A percentile compares a stretch with the other conserved stretches of the same genome.
These are phyloP conservation scores for Stellera chamaejasme DNA, from an alignment of 345 rosid species.

Conservation along the genomic window DNA sequence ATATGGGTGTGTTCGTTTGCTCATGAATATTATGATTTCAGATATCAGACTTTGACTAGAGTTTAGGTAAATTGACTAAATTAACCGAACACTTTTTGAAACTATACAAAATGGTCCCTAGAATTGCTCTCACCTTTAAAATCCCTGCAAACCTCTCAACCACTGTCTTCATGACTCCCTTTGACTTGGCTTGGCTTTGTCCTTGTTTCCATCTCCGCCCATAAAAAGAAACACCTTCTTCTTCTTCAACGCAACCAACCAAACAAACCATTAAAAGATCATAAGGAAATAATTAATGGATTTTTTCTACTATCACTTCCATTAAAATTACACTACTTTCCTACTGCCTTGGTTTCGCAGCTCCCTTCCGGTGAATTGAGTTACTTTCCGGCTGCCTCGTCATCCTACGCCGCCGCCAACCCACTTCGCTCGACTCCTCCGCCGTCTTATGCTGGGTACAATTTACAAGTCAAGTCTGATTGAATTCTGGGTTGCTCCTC, in stretches of 20 bases:
- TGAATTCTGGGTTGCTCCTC: slow-evolving; percentile 4
- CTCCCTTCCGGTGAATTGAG: slow-evolving; percentile 15
- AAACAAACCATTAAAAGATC: slow-evolving; percentile 5
- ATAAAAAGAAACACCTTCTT: slow-evolving; percentile 8
- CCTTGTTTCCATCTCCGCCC: slow-evolving; percentile 24
- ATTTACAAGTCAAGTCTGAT: not conserved
- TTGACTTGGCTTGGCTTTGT: too few species aligned
- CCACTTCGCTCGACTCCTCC: slow-evolving; percentile 4
- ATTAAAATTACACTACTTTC: not conserved
- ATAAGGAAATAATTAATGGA: slow-evolving; percentile 21
- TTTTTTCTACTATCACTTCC: slow-evolving; percentile 13
- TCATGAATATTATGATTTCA: too few species aligned
- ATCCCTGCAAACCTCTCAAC: too few species aligned
- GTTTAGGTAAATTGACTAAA: too few species aligned
- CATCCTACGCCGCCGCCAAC: slow-evolving; percentile 11
- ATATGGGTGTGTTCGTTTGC: too few species aligned
- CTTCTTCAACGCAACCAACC: slow-evolving; percentile 7
- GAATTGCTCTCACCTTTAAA: too few species aligned
- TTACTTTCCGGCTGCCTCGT: slow-evolving; percentile 19
- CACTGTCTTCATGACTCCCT: too few species aligned
- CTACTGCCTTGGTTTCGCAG: slow-evolving; percentile 20
- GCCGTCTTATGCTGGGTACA: not conserved
- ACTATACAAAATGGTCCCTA: too few species aligned
- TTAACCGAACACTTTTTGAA: too few species aligned
- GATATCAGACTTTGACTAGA: too few species aligned